Evolutionary conservation across 495 filamentous ascomycete genomes (phyloP).

Genomic region (Chaetomidium leptoderma): DNA sequence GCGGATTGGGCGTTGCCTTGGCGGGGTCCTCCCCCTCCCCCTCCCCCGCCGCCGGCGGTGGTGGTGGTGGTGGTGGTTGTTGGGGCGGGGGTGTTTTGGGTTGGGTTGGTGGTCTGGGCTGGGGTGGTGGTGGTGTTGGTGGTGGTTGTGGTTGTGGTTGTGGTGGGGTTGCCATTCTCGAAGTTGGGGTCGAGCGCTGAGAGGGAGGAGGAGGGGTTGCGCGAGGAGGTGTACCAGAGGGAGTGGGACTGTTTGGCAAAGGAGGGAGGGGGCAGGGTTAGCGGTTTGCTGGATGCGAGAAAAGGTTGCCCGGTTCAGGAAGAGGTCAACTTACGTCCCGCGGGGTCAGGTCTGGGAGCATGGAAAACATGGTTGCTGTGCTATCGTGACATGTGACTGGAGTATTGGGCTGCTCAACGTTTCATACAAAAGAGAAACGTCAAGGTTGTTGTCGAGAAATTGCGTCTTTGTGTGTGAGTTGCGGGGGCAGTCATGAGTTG

Average conservation of each 20-base stretch:
- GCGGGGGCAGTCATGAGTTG: neutral
- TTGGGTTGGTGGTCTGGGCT: constrained; percentile 15
- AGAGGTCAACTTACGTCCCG: constrained; percentile 55
- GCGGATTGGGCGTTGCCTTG: neutral
- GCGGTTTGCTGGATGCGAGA: constrained; percentile 4
- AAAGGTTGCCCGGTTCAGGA: neutral
- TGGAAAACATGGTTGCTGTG: constrained; percentile 53
- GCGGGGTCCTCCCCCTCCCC: neutral
- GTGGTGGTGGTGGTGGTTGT: constrained; percentile 7
- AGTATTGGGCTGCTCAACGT: neutral
- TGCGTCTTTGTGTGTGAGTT: neutral
- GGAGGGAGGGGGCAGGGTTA: constrained; percentile 14
- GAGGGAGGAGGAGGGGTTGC: constrained; percentile 38
- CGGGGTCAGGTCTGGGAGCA: constrained; percentile 68
- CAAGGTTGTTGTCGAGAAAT: neutral
- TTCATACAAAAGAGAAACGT: neutral
- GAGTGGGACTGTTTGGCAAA: constrained; percentile 54
- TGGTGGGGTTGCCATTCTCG: constrained; percentile 21
- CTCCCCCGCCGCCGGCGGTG: neutral
- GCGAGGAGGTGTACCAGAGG: constrained; percentile 63
- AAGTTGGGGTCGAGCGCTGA: constrained; percentile 27
- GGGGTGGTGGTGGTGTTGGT: constrained; percentile 18
- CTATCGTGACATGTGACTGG: neutral
- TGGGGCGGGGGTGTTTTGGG: constrained; percentile 19
- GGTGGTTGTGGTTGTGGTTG: constrained; percentile 21